Base-by-base conservation (phyloP, 108 stramenopile species). In the Epithemia pelagica region DNA sequence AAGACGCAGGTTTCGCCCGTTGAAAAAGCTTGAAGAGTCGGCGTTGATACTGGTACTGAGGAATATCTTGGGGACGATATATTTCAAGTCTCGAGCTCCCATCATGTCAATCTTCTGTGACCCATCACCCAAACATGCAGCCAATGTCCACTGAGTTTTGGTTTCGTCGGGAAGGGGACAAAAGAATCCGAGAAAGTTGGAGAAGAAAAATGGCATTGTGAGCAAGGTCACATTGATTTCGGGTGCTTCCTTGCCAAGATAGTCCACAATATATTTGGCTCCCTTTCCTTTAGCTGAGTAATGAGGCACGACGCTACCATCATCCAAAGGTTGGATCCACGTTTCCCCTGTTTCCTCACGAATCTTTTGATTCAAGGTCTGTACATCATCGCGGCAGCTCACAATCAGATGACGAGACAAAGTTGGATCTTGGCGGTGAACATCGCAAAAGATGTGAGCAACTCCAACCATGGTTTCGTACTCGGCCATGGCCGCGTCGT, bases 261-360 rank as follows among this genome's bases (percentile, higher is more conserved):
- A 57, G 2, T 68, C 52, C 51, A 72, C 30, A 10, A 78, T 81
- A 52, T 72, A 69, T 58, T 80, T 69, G 7, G 65, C 84, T 23
- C 77, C 84, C 32, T 70, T 69, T 21, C 84, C 84, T 52, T 85
- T 77, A 67, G 75, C 69, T 52, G 54, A 25, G 54, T 67, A 85
- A 52, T 85, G 81, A 23, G 81, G 79, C 0, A 81, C 79, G 55
- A 85, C 78, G n/a, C 78, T 74, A 20, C 84, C 84, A 53, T 85
- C 84, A 51, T 85, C 84, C 51, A 80, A 57, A 10, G 84, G 81
- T 26, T 77, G 64, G 15, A 82, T 82, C 60, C 56, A 76, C 0
- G 21, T 61, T 33, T 70, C 46, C 26, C 60, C 65, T 23, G 66
- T 67, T 32, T 58, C 58, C 54, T 68, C 70, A 10, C 20, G 32